Evolutionary conservation across 441 rosid genomes (phyloP).

Genomic region (California macrophylla): DNA sequence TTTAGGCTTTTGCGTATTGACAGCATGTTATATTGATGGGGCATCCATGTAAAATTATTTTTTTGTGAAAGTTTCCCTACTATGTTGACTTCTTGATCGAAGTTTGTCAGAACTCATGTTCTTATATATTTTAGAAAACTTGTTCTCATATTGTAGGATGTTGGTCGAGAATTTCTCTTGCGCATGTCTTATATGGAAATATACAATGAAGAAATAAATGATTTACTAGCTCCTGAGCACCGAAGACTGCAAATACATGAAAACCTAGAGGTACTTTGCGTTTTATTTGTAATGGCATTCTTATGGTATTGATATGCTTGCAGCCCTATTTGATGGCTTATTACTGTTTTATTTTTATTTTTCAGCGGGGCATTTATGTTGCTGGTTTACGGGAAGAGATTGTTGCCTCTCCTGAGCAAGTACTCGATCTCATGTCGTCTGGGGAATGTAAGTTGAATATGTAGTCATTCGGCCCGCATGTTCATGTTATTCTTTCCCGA

Average conservation of each 20-base stretch:
- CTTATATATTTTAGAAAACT: neutral
- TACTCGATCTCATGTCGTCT: slow-evolving; percentile 73
- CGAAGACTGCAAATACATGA: slow-evolving; percentile 88
- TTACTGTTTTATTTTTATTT: slow-evolving; percentile 19
- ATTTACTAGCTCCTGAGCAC: slow-evolving; percentile 81
- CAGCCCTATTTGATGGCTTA: neutral
- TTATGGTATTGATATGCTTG: slow-evolving; percentile 1
- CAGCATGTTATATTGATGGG: neutral
- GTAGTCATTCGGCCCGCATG: neutral
- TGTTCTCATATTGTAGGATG: slow-evolving; percentile 34
- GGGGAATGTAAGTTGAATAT: slow-evolving; percentile 61
- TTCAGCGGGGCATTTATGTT: slow-evolving; percentile 79
- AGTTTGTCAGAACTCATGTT: neutral
- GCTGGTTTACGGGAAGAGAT: slow-evolving; percentile 95
- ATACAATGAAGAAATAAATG: slow-evolving; percentile 89
- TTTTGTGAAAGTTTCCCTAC: neutral
- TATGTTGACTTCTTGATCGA: neutral
- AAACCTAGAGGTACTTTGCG: slow-evolving; percentile 51
- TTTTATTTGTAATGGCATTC: neutral
- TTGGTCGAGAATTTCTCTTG: slow-evolving; percentile 71
- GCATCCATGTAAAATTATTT: neutral
- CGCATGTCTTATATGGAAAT: slow-evolving; percentile 96
- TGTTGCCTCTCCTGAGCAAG: slow-evolving; percentile 84
- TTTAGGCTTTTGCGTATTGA: neutral
- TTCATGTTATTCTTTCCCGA: neutral